Conservation (phyloP, 495 filamentous ascomycete genomes). For the Neurospora sp. region DNA sequence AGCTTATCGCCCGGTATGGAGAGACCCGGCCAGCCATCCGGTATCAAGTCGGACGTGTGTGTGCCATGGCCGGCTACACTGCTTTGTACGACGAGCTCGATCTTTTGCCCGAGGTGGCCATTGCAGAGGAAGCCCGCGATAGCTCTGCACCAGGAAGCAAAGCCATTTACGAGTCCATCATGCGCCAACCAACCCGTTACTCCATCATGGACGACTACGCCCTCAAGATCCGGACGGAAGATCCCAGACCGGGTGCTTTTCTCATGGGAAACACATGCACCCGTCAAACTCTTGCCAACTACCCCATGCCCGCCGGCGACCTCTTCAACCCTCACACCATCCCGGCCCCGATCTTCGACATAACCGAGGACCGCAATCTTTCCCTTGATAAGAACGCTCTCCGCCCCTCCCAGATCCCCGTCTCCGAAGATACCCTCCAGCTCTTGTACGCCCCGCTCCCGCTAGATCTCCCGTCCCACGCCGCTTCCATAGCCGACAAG, state of each 20-base stretch:
- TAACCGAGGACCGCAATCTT: background rate
- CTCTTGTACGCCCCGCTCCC: conserved; percentile 7
- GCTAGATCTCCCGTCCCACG: conserved; percentile 6
- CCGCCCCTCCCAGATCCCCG: background rate
- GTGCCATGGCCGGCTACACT: conserved; percentile 12
- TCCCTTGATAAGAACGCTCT: background rate
- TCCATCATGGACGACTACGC: conserved; percentile 2
- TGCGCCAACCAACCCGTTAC: background rate
- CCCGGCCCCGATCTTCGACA: background rate
- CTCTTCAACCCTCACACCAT: background rate
- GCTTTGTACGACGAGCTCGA: conserved; percentile 9
- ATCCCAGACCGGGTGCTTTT: background rate
- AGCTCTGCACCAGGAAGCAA: background rate
- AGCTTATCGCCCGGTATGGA: conserved; percentile 7
- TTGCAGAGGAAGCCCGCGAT: conserved; percentile 14
- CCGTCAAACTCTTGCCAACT: background rate
- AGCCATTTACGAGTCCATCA: background rate
- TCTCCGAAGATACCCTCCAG: background rate
- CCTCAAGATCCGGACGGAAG: background rate
- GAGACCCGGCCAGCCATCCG: conserved; percentile 4
- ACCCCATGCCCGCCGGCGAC: background rate
- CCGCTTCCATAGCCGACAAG: conserved; percentile 3
- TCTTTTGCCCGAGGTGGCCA: conserved; percentile 10
- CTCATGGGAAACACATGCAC: background rate
- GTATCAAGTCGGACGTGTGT: conserved; percentile 11